Evolutionary conservation across 2,329 filamentous ascomycete species (phyloP).

Genomic region (Lachnellula arida): DNA sequence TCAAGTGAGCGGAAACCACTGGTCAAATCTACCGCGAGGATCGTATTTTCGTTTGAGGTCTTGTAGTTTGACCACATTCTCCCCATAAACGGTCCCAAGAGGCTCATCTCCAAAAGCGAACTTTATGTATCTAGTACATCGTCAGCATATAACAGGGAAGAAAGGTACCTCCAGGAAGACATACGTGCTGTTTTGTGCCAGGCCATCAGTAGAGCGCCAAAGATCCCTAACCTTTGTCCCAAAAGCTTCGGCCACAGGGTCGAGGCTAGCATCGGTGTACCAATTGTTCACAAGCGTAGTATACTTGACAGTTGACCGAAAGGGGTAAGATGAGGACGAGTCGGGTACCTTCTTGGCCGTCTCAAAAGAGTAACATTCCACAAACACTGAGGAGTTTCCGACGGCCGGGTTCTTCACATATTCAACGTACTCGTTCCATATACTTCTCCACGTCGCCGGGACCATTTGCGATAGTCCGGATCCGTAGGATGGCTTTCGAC

Average conservation of each 20-base stretch:
- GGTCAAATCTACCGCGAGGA: background rate
- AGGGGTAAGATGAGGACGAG: background rate
- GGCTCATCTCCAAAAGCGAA: conserved; percentile 2
- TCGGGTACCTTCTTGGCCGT: background rate
- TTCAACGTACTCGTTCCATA: background rate
- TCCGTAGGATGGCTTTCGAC: background rate
- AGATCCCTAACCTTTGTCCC: background rate
- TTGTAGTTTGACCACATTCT: background rate
- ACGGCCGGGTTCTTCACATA: background rate
- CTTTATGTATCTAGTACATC: background rate
- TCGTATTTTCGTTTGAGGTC: background rate
- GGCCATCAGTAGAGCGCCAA: background rate
- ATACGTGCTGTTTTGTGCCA: background rate
- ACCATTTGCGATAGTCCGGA: background rate
- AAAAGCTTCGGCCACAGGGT: background rate
- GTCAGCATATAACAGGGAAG: background rate
- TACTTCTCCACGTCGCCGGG: background rate
- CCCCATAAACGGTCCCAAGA: background rate
- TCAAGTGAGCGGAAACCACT: background rate
- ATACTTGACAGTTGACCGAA: background rate
- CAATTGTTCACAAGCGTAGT: background rate
- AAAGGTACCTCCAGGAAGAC: background rate
- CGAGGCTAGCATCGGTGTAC: background rate
- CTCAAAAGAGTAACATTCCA: background rate
- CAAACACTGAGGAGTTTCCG: background rate